Base-by-base conservation (phyloP, 352 stramenopile genomes). In the Globisporangium megalacanthum region DNA sequence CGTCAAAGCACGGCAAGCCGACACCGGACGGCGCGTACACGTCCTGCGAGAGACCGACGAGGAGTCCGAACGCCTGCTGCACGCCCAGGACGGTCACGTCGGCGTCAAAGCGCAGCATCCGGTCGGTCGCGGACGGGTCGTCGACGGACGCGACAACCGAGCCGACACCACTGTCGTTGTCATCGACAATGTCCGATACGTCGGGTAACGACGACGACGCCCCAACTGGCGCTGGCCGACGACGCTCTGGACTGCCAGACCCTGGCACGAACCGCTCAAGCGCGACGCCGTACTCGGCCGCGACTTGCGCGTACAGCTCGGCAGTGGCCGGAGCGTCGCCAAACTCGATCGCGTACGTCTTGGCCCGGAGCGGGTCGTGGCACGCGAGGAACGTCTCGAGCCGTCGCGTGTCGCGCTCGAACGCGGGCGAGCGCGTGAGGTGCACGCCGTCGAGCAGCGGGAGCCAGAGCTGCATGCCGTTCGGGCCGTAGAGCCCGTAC, bases 291-390 rank as follows among this genome's bases (percentile, higher is more conserved):
- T 94, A 94, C 59, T 94, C 84, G 10, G 60, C 53, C 15, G 92
- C 60, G 4, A 92, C 73, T 57, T 90, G 78, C 29, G 88, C 76
- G 51, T 89, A 92, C 25, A 88, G 54, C 42, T 89, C 79, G 2
- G 72, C 73, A 0, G 79, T 86, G 3, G 77, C 72, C 1, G 77
- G 72, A 0, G 77, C 81, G 0, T 77, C 85, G 35, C 77, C 79
- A 45, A 92, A 92, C 55, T 92, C 82, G 52, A 89, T 88, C 56
- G 88, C 82, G 60, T 88, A 88, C 14, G 81, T 89, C 55, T 89
- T 88, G 1, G 79, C 77, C n/a, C 84, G 78, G 51, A 89, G 57
- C n/a, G 85, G 85, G 41, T 94, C 85, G 45, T 94, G 80, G 36
- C 76, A 89, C 20, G 74, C 70, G 22, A 94, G 55, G 52, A 94